These are phyloP conservation scores for Talaromyces islandicus DNA, from an alignment of 2,329 filamentous ascomycete species.

Conservation along the genomic window DNA sequence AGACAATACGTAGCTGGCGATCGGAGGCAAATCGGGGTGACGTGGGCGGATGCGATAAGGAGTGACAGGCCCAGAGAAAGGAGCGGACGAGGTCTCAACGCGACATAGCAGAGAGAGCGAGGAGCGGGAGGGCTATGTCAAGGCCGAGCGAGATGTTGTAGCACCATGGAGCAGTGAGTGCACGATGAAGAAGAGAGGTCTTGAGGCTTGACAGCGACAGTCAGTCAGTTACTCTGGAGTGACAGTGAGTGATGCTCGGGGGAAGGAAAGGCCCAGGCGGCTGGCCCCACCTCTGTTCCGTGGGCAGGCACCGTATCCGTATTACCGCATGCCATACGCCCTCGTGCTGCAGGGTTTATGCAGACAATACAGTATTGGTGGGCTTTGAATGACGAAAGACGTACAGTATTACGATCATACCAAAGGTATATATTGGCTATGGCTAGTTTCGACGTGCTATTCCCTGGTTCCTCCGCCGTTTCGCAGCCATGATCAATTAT, in stretches of 20 bases:
- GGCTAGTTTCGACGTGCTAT: not conserved
- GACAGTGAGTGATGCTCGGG: not conserved
- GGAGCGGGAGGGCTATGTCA: not conserved
- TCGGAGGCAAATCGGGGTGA: not conserved
- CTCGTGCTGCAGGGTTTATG: not conserved
- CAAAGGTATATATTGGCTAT: no score
- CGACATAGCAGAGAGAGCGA: not conserved
- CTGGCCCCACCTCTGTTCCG: not conserved
- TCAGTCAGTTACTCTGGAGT: not conserved
- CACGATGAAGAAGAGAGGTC: not conserved
- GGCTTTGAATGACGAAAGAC: no score
- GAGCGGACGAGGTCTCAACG: not conserved
- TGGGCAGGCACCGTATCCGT: not conserved
- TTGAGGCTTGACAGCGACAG: not conserved
- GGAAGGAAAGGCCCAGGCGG: not conserved
- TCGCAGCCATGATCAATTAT: not conserved
- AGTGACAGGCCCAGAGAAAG: conserved; percentile 7
- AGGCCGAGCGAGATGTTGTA: not conserved
- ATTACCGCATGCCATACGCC: not conserved
- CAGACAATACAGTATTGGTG: no score
- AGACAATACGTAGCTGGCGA: conserved; percentile 5
- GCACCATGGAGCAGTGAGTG: not conserved
- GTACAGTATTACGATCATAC: no score
- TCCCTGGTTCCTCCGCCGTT: not conserved
- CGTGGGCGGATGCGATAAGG: conserved; percentile 6